These are phyloP conservation scores for Voacanga thouarsii DNA, from an alignment of 257 asterid genomes.

Conservation along the genomic window DNA sequence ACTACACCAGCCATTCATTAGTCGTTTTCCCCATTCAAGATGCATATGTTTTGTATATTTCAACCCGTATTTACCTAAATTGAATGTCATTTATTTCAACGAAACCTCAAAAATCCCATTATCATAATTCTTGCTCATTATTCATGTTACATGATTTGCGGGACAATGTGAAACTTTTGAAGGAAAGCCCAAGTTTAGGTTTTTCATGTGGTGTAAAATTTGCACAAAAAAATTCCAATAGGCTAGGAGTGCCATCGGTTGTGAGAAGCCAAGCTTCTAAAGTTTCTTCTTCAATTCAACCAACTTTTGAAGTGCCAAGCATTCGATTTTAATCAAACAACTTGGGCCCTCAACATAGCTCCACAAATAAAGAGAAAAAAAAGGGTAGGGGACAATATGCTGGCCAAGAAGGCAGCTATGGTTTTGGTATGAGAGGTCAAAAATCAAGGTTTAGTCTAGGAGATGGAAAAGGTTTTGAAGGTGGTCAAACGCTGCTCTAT, in stretches of 20 bases:
- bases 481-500: slow-evolving; percentile 92
- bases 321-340: slow-evolving; percentile 68
- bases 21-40: slow-evolving; percentile 60
- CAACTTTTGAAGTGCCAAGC: slow-evolving; percentile 5
- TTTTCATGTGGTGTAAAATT: slow-evolving; percentile 37
- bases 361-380: slow-evolving; percentile 69
- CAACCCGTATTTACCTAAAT: neutral
- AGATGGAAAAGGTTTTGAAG: slow-evolving; percentile 68
- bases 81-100: neutral
- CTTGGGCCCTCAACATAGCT: slow-evolving; percentile 82
- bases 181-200: slow-evolving; percentile 31
- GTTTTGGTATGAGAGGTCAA: slow-evolving; percentile 76
- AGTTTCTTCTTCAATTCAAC: slow-evolving; percentile 19
- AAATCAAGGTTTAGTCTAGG: slow-evolving; percentile 99
- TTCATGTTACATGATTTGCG: slow-evolving; percentile 16
- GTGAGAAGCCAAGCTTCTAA: slow-evolving; percentile 25
- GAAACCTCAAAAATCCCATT: neutral
- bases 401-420: slow-evolving; percentile 98
- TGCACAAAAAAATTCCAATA: slow-evolving; percentile 17
- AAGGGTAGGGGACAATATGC: slow-evolving; percentile 96
- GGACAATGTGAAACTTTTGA: slow-evolving; percentile 60
- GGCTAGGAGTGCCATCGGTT: slow-evolving; percentile 29
- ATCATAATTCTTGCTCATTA: slow-evolving; percentile 6
- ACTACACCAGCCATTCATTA: slow-evolving; percentile 27
- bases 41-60: slow-evolving; percentile 10